Evolutionary conservation across 2,329 filamentous ascomycete species (phyloP), one percentile per base, ranked within the genome.

Genomic region (Colletotrichum acutatum): DNA sequence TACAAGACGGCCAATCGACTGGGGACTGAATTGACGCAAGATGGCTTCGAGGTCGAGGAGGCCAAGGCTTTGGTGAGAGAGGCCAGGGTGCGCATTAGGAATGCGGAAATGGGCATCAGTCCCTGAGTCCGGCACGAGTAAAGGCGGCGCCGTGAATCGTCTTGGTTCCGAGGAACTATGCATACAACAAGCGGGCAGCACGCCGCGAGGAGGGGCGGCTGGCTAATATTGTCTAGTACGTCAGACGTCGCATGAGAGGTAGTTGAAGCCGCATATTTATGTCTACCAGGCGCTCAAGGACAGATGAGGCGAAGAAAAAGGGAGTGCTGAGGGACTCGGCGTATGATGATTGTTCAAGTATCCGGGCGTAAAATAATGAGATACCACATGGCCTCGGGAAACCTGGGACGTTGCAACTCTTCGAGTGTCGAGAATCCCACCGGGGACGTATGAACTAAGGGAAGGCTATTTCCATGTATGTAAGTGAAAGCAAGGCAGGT

Each of bases 41-140:
- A 99, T 82, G 97, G 97, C 0, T 92, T 97, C 30, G 97, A 98
- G 82, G 95, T 98, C 2, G 97, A 99, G 81, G 97, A 99, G 82
- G 97, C 97, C 32, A 98, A 98, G 84, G 95, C 95, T 4, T 85
- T 98, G 77, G 93, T 98, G 74, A 89, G 95, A 74, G 96, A 98
- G 82, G 92, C 97, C 14, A 89, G 95, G 76, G 93, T 93, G 5
- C 89, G 94, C 76, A 88, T 95, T 82, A 93, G 94, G 62, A 83
- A 81, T n/a, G 79, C 80, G 11, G 83, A 78, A 22, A 9, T 54
- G 19, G 71, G 68, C 24, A 52, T 68, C 8, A 67, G 56, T 53
- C 71, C 71, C 5, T 74, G 59, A 74, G 46, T 24, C 14, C 4
- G 6, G 9, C 8, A 49, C 7, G 8, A 49, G 19, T 3, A 49